Evolutionary conservation across 768 basidiomycete genomes (phyloP).

Genomic region (Boletus rubescentipes): DNA sequence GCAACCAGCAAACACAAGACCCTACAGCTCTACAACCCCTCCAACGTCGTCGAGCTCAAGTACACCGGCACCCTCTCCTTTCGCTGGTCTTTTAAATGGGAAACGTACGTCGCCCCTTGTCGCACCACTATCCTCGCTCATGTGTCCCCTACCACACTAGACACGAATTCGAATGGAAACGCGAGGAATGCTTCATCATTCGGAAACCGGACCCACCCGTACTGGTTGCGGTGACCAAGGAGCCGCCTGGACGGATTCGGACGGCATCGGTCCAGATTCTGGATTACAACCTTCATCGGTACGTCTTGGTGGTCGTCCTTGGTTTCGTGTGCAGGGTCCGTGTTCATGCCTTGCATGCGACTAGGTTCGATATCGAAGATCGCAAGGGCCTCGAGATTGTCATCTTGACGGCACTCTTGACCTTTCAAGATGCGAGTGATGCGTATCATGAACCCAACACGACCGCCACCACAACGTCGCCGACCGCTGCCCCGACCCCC

Average conservation of each 20-base stretch:
- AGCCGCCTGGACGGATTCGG: constrained; percentile 63
- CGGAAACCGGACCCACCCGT: constrained; percentile 88
- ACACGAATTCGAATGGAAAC: constrained; percentile 84
- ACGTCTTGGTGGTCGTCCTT: background rate
- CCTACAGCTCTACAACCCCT: constrained; percentile 75
- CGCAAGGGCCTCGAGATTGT: constrained; percentile 85
- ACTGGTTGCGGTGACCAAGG: constrained; percentile 78
- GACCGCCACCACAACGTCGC: constrained; percentile 6
- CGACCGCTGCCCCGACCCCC: background rate
- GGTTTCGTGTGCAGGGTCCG: background rate
- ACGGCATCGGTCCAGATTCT: constrained; percentile 71
- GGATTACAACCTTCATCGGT: constrained; percentile 85
- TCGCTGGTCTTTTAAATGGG: constrained; percentile 80
- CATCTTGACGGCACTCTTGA: constrained; percentile 71
- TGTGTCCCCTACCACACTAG: constrained; percentile 33
- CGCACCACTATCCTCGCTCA: background rate
- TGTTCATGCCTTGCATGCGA: background rate
- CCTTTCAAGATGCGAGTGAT: constrained; percentile 73
- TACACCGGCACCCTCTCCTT: constrained; percentile 73
- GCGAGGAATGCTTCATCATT: constrained; percentile 79
- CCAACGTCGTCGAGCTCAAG: constrained; percentile 65
- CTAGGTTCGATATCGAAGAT: constrained; percentile 80
- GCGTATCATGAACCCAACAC: constrained; percentile 41
- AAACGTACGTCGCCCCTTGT: constrained; percentile 54
- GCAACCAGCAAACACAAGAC: constrained; percentile 71